Base-by-base conservation (phyloP, 495 filamentous ascomycete genomes). In the Astrothelium subdiscretum region DNA sequence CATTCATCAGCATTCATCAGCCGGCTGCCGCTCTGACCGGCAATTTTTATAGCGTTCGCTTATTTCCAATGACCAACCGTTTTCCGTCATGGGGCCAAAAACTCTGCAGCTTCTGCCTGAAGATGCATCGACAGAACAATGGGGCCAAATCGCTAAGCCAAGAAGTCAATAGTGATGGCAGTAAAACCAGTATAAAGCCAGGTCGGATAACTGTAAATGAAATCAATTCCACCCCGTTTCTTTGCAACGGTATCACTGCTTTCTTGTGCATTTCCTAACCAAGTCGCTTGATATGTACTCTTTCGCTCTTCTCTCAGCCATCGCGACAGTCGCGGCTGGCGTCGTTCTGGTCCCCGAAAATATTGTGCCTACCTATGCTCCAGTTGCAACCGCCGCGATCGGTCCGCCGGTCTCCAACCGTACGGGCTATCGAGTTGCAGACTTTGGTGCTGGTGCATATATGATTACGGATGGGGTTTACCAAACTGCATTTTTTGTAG, bases 401-500 rank as follows among this genome's bases (percentile, higher is more conserved):
- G 65, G 67, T 3, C 51, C 65, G 0, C 35, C 57, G 15, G 61
- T 69, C 31, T 68, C 42, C 43, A 60, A 60, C 26, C 3, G n/a
- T 2, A 60, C 31, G 1, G 72, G 74, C 38, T 78, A 75, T 52
- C 62, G 65, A 8, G 59, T 76, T 3, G 61, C 75, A 51, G 18
- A 65, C 38, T 71, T 73, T 29, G 75, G 74, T 15, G 48, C 63
- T 6, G 76, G 76, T 3, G 71, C 74, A 26, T 77, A 76, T 57
- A 73, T 73, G 63, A 67, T 78, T 31, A 76, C 75, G 0, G 72
- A 73, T 38, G 69, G 69, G 22, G 35, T 31, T 13, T 77, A 76
- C 60, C 69, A 75, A 61, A 64, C 66, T 8, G 24, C 74, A 18
- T 75, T 77, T 60, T 59, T 77, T 20, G 72, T 77, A 31, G 66